These are phyloP conservation scores for Xerocomus brunneocitrinus DNA, from an alignment of 768 basidiomycete species.

Conservation along the genomic window DNA sequence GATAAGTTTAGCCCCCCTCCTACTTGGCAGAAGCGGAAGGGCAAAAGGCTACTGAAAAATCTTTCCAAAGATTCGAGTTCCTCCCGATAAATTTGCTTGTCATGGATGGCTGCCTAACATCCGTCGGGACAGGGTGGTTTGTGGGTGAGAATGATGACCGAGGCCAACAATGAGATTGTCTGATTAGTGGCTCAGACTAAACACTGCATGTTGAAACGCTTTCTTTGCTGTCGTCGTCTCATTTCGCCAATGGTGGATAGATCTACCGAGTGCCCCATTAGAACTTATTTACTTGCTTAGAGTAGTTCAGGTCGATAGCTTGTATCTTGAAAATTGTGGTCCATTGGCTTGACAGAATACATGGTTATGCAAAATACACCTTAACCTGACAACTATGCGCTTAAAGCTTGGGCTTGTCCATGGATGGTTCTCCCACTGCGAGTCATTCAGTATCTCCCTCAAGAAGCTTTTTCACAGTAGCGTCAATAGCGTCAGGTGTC, in stretches of 20 bases:
- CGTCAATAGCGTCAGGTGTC: conserved; percentile 58
- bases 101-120: not conserved
- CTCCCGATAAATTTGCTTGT: not conserved
- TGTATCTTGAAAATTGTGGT: not conserved
- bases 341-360: not conserved
- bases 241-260: no score
- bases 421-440: not conserved
- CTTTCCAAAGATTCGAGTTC: no score
- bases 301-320: not conserved
- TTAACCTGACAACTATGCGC: no score
- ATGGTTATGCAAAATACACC: not conserved
- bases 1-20: no score
- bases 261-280: no score
- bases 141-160: not conserved
- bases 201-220: not conserved
- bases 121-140: not conserved
- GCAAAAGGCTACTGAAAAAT: no score
- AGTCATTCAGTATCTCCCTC: conserved; percentile 17
- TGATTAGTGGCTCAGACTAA: conserved; percentile 1
- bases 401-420: conserved; percentile 13
- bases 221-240: no score
- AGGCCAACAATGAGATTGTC: not conserved
- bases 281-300: no score
- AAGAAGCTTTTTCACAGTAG: conserved; percentile 59
- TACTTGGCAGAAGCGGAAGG: no score